Base-by-base conservation (phyloP, 768 basidiomycete species). In the Sarcomyxa edulis region DNA sequence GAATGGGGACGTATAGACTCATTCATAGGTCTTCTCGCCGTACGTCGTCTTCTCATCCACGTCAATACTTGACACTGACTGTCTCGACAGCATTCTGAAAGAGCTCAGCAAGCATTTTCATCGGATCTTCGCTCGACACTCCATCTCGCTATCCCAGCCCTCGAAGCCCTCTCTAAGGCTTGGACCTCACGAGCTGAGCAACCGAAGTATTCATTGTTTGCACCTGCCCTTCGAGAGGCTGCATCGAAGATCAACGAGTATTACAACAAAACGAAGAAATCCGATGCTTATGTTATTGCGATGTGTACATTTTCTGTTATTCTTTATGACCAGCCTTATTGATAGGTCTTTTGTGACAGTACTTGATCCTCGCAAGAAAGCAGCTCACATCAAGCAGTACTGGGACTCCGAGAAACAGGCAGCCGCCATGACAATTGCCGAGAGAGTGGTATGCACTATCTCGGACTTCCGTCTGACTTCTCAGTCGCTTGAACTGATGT, bases 31-130 rank as follows among this genome's bases (percentile, higher is more conserved):
- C 14, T 57, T 4, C 46, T 60, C n/a, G 35, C 34, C 20, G 55
- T 61, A 45, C 16, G 49, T 48, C 24, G 28, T 16, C 19, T 30
- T 4, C 12, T 19, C 25, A n/a, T n/a, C n/a, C n/a, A n/a, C n/a
- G n/a, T n/a, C n/a, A 25, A 14, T 26, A 6, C 23, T 18, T 36
- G 31, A 35, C 34, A 40, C 32, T 19, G 15, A 44, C n/a, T 9
- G 2, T n/a, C n/a, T n/a, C n/a, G n/a, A n/a, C 24, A 62, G 60
- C 44, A 50, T 42, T 59, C 60, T 3, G 56, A 62, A 35, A 20
- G 36, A 11, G 51, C 58, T 3, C 61, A 65, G 41, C 62, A 62
- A 32, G 48, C 54, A 8, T 62, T 60, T 29, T 64, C 58, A 2
- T 50, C 55, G 11, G 54, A 61, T 6, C 45, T 38, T n/a, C 35